These are phyloP conservation scores for Monilinia fructigena DNA, from an alignment of 2,329 filamentous ascomycete species.

Conservation along the genomic window DNA sequence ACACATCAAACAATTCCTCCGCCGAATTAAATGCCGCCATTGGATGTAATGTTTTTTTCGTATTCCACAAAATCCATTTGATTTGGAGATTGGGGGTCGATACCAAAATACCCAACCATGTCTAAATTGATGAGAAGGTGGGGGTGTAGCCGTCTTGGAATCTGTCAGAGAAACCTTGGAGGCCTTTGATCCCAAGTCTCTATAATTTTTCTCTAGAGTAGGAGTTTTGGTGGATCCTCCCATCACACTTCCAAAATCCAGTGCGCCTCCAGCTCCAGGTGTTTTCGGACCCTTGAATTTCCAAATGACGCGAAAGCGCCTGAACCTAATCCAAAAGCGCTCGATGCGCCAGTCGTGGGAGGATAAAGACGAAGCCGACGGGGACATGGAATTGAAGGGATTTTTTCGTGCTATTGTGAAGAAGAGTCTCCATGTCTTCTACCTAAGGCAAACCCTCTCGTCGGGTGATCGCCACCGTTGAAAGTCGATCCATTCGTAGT, in stretches of 20 bases:
- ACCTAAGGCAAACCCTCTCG: slow-evolving; percentile 63
- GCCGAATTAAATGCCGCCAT: slow-evolving; percentile 78
- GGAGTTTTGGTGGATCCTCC: slow-evolving; percentile 50
- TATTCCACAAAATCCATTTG: slow-evolving; percentile 82
- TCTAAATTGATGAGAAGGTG: slow-evolving; percentile 63
- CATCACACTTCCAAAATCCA: slow-evolving; percentile 68
- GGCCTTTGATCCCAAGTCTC: slow-evolving; percentile 44
- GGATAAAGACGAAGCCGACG: slow-evolving; percentile 20
- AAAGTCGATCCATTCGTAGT: slow-evolving; percentile 41
- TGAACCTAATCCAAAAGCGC: slow-evolving; percentile 89
- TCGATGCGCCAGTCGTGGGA: slow-evolving; percentile 62
- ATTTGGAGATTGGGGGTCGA: slow-evolving; percentile 92
- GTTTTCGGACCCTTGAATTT: slow-evolving; percentile 80
- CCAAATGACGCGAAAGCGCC: slow-evolving; percentile 97
- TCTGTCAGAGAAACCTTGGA: slow-evolving; percentile 46
- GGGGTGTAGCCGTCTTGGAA: slow-evolving; percentile 45
- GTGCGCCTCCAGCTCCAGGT: slow-evolving; percentile 72
- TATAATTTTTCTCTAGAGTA: slow-evolving; percentile 62
- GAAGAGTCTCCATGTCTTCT: slow-evolving; percentile 74
- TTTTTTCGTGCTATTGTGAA: slow-evolving; percentile 72
- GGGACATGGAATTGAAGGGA: slow-evolving; percentile 63
- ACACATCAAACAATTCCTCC: slow-evolving; percentile 90
- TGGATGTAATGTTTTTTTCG: slow-evolving; percentile 91
- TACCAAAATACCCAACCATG: slow-evolving; percentile 97
- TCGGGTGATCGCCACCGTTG: slow-evolving; percentile 48